Conservation (phyloP, 169 alveolate species). For the Cryptosporidium sp. region DNA sequence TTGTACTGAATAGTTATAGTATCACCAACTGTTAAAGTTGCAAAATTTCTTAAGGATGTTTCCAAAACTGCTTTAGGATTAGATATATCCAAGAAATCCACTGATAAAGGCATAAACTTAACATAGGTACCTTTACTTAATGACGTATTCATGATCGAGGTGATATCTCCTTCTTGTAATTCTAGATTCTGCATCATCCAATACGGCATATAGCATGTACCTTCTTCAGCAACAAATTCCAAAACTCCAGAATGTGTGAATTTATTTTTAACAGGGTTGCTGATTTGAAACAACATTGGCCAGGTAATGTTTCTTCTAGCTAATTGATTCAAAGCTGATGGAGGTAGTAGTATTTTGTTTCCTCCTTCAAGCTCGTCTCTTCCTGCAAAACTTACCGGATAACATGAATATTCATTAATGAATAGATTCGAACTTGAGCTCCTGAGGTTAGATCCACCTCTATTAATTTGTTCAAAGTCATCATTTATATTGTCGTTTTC, state of each 20-base stretch:
- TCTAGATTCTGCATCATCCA: conserved; percentile 94
- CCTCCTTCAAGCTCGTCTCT: conserved; percentile 87
- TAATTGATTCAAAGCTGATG: conserved; percentile 85
- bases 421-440: conserved; percentile 32
- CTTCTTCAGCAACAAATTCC: conserved; percentile 95
- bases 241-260: conserved; percentile 93
- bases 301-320: conserved; percentile 88
- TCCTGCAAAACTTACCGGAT: conserved; percentile 88
- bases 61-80: conserved; percentile 96
- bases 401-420: conserved; percentile 82
- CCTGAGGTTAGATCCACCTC: not conserved
- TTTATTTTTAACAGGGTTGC: conserved; percentile 81
- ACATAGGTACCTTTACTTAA: conserved; percentile 91
- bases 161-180: conserved; percentile 90
- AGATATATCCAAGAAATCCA: conserved; percentile 92
- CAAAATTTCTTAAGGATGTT: conserved; percentile 91
- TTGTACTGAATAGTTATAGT: conserved; percentile 89
- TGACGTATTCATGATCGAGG: conserved; percentile 87
- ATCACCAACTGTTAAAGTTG: conserved; percentile 93
- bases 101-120: conserved; percentile 90
- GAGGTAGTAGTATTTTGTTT: conserved; percentile 87
- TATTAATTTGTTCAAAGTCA: conserved; percentile 33
- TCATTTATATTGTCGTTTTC: conserved; percentile 43
- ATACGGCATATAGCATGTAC: conserved; percentile 92
- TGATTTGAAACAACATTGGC: conserved; percentile 89